A percentile compares a stretch with the other conserved stretches of the same genome.
phyloP scores from a whole-genome alignment of 164 flowering plant genomes.

The Hamamelis virginiana region DNA sequence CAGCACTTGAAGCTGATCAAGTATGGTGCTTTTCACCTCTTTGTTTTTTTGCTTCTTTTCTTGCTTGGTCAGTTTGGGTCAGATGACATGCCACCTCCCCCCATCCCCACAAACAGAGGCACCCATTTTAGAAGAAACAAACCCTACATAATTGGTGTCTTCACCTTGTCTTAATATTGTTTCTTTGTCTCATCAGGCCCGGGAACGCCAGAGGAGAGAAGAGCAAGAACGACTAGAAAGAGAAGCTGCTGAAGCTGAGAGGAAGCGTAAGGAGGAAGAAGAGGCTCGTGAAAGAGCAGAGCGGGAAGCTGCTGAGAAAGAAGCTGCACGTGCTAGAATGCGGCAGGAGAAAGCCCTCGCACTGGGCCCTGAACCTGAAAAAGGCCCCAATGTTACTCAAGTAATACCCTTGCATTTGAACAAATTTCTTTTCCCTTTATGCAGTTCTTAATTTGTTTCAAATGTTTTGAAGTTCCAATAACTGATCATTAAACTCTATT shows the following conservation, averaged over 20 bases:
- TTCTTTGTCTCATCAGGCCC: slow-evolving; percentile 50
- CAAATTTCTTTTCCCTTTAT: neutral
- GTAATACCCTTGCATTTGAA: slow-evolving; percentile 35
- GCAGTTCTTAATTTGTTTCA: neutral
- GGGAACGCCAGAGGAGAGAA: slow-evolving; percentile 87
- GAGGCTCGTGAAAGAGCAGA: slow-evolving; percentile 85
- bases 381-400: slow-evolving; percentile 88
- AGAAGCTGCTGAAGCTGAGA: slow-evolving; percentile 97
- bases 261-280: slow-evolving; percentile 83
- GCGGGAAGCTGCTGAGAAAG: slow-evolving; percentile 88
- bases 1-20: slow-evolving; percentile 98
- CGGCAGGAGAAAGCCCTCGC: slow-evolving; percentile 81
- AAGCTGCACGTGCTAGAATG: slow-evolving; percentile 72
- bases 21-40: slow-evolving; percentile 36
- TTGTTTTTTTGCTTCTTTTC: slow-evolving; percentile 1
- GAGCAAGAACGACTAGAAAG: slow-evolving; percentile 83
- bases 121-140: neutral
- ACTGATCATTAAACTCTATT: no score
- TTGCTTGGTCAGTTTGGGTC: neutral
- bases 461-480: no score
- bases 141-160: neutral
- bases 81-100: slow-evolving; percentile 1
- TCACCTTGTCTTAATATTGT: neutral
- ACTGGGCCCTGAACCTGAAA: slow-evolving; percentile 88
- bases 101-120: neutral